A percentile compares a stretch with the other conserved stretches of the same genome.
These are phyloP conservation scores for Mrakia blollopis DNA, from an alignment of 768 basidiomycete genomes.

Conservation along the genomic window DNA sequence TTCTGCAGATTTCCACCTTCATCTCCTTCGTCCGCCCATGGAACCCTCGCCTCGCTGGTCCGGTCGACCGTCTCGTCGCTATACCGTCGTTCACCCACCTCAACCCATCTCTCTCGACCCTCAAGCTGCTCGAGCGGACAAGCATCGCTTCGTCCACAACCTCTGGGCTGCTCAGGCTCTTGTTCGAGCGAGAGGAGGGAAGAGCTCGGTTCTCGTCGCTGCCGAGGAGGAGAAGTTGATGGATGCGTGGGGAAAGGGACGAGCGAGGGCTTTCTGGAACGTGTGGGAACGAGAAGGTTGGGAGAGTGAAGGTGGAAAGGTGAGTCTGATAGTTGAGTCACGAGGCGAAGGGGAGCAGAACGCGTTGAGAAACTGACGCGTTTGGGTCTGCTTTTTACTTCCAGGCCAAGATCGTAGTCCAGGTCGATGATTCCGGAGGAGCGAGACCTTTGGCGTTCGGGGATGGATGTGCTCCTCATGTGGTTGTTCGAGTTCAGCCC, in stretches of 20 bases:
- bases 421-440: slow-evolving; percentile 69
- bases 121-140: slow-evolving; percentile 59
- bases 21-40: slow-evolving; percentile 15
- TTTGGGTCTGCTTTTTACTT: background rate
- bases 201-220: slow-evolving; percentile 53
- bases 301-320: slow-evolving; percentile 61
- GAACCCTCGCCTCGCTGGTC: slow-evolving; percentile 58
- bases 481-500: slow-evolving; percentile 75
- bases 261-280: slow-evolving; percentile 15
- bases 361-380: background rate
- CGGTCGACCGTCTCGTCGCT: slow-evolving; percentile 54
- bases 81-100: slow-evolving; percentile 73
- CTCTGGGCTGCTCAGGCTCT: slow-evolving; percentile 83
- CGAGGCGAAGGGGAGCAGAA: background rate
- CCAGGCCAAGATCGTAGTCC: slow-evolving; percentile 81
- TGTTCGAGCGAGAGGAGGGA: slow-evolving; percentile 60
- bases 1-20: slow-evolving; percentile 15
- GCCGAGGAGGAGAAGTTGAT: slow-evolving; percentile 62
- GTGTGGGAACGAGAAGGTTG: background rate
- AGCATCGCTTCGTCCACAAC: slow-evolving; percentile 78
- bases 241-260: slow-evolving; percentile 48
- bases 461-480: slow-evolving; percentile 54
- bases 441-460: slow-evolving; percentile 77
- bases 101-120: slow-evolving; percentile 60
- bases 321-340: background rate